phyloP scores from a whole-genome alignment of 305 asterid genomes.

The Fraxinus velutina region DNA sequence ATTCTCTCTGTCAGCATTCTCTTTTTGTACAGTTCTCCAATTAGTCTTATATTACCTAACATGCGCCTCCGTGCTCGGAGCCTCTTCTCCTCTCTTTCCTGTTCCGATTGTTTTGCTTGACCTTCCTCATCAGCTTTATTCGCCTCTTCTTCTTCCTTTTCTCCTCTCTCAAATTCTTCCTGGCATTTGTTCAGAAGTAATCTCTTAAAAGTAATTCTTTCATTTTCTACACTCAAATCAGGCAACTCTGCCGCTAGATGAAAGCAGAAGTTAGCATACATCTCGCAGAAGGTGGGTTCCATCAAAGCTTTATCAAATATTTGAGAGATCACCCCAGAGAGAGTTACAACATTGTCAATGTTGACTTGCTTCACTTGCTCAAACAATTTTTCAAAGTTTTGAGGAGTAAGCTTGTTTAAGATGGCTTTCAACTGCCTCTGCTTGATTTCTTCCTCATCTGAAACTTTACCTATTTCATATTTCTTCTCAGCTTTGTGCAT shows the following conservation, averaged over 20 bases:
- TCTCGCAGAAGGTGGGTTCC: slow-evolving; percentile 91
- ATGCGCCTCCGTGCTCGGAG: slow-evolving; percentile 56
- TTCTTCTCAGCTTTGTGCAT: slow-evolving; percentile 82
- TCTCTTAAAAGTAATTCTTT: slow-evolving; percentile 70
- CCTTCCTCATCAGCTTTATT: slow-evolving; percentile 61
- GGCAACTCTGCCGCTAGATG: slow-evolving; percentile 74
- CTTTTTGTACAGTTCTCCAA: slow-evolving; percentile 81
- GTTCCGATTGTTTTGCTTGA: slow-evolving; percentile 51
- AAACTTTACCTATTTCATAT: slow-evolving; percentile 57
- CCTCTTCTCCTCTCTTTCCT: slow-evolving; percentile 66
- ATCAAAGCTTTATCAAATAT: slow-evolving; percentile 81
- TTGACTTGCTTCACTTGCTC: slow-evolving; percentile 67
- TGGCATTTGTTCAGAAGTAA: slow-evolving; percentile 73
- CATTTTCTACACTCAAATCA: slow-evolving; percentile 54
- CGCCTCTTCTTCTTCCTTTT: slow-evolving; percentile 73
- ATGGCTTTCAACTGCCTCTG: slow-evolving; percentile 77
- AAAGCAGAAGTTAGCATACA: slow-evolving; percentile 75
- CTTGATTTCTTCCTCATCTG: slow-evolving; percentile 70
- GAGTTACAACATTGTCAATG: slow-evolving; percentile 57
- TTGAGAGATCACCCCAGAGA: slow-evolving; percentile 74
- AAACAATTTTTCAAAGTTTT: slow-evolving; percentile 72
- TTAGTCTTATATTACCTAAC: slow-evolving; percentile 79
- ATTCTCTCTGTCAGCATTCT: slow-evolving; percentile 76
- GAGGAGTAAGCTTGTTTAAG: slow-evolving; percentile 87
- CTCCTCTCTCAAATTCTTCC: slow-evolving; percentile 80